Conservation (phyloP, 164 flowering plant genomes). For the Magnolia officinalis region DNA sequence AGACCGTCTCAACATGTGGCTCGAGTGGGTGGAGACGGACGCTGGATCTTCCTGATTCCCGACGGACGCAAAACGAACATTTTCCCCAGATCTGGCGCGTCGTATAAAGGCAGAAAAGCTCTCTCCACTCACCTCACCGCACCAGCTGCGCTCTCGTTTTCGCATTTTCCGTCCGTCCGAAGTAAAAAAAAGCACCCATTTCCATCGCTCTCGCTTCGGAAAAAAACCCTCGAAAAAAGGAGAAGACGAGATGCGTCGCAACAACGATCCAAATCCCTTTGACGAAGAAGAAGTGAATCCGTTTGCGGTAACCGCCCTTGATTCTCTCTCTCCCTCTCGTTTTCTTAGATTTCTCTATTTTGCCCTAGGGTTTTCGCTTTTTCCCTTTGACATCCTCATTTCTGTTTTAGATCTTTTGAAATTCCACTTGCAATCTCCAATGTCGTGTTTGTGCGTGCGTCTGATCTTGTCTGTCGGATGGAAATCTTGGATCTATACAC, state of each 20-base stretch:
- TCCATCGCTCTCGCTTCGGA: neutral
- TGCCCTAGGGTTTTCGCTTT: neutral
- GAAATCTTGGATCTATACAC: too few relatives aligned
- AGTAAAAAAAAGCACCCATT: neutral
- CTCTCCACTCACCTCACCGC: neutral
- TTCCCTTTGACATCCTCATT: neutral
- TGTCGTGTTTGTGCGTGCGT: neutral
- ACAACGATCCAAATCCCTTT: constrained; percentile 71
- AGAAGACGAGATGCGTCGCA: constrained; percentile 43
- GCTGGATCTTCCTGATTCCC: too few relatives aligned
- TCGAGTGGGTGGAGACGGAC: too few relatives aligned
- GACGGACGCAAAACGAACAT: neutral
- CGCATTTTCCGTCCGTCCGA: constrained; percentile 10
- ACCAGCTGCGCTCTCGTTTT: neutral
- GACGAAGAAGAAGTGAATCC: constrained; percentile 83
- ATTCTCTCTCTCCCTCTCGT: constrained; percentile 8
- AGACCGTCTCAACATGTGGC: too few relatives aligned
- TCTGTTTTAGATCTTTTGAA: neutral
- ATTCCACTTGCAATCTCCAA: neutral
- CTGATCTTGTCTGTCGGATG: too few relatives aligned
- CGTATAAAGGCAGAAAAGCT: constrained; percentile 1
- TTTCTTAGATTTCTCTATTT: neutral
- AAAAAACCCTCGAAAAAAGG: neutral
- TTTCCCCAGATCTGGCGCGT: constrained; percentile 2
- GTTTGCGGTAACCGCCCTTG: constrained; percentile 50